These are phyloP conservation scores for Penicillium cataractarum DNA, from an alignment of 495 filamentous ascomycete species.

Conservation along the genomic window DNA sequence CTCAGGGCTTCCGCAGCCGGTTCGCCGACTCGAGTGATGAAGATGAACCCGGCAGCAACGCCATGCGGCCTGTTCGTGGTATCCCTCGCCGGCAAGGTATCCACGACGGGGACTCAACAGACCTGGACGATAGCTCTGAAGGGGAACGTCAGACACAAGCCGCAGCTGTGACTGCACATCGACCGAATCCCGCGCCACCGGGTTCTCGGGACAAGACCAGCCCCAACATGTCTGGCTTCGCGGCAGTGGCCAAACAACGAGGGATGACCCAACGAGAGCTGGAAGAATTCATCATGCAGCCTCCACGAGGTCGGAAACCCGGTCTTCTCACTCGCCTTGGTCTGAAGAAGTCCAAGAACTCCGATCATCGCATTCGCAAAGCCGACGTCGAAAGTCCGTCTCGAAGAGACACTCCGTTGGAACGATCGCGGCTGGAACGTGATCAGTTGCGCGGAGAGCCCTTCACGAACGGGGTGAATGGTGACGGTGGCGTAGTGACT, in stretches of 20 bases:
- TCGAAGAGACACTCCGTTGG: slow-evolving; percentile 39
- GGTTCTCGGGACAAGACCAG: slow-evolving; percentile 18
- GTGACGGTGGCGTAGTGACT: slow-evolving; percentile 15
- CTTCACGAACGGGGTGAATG: slow-evolving; percentile 23
- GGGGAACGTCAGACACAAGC: slow-evolving; percentile 35
- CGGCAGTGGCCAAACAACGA: slow-evolving; percentile 45
- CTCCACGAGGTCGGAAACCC: slow-evolving; percentile 39
- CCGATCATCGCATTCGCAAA: slow-evolving; percentile 38
- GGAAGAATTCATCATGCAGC: slow-evolving; percentile 43
- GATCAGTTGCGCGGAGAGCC: slow-evolving; percentile 28
- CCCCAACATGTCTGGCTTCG: slow-evolving; percentile 39
- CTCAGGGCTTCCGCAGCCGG: slow-evolving; percentile 62
- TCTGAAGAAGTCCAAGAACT: slow-evolving; percentile 41
- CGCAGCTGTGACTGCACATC: slow-evolving; percentile 15
- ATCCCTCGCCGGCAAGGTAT: slow-evolving; percentile 58
- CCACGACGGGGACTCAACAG: slow-evolving; percentile 67
- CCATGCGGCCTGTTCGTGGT: slow-evolving; percentile 63
- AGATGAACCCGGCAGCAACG: slow-evolving; percentile 46
- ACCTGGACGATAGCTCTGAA: slow-evolving; percentile 66
- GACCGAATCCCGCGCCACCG: slow-evolving; percentile 14
- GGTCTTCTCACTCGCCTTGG: slow-evolving; percentile 48
- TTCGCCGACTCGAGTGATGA: slow-evolving; percentile 86
- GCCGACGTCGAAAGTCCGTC: slow-evolving; percentile 33
- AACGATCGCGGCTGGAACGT: slow-evolving; percentile 39
- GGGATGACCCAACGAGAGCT: slow-evolving; percentile 47